A percentile compares a stretch with the other conserved stretches of the same genome.
Conservation (phyloP, 495 filamentous ascomycete genomes). For the Diplogelasinospora grovesii region DNA sequence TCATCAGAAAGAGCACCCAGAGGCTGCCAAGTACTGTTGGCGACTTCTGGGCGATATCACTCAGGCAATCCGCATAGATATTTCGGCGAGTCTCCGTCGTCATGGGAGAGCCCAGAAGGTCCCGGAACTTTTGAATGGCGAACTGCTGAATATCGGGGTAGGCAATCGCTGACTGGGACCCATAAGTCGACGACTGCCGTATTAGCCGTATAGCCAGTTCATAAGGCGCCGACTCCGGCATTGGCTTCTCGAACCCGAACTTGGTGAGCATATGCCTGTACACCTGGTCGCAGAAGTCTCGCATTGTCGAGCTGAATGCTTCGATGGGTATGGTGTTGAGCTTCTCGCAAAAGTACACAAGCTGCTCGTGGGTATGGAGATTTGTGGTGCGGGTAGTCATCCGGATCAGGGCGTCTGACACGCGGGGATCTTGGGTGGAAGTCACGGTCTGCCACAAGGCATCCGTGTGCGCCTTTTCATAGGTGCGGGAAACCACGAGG, state of each 20-base stretch:
- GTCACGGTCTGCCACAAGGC: slow-evolving; percentile 78
- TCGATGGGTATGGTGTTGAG: slow-evolving; percentile 62
- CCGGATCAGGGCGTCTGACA: slow-evolving; percentile 67
- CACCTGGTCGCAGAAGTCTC: slow-evolving; percentile 43
- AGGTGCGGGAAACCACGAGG: slow-evolving; percentile 72
- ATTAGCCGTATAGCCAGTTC: slow-evolving; percentile 60
- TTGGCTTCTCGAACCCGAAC: slow-evolving; percentile 5
- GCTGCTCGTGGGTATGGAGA: slow-evolving; percentile 47
- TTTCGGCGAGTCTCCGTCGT: slow-evolving; percentile 30
- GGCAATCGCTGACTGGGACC: slow-evolving; percentile 32
- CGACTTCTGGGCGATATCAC: slow-evolving; percentile 40
- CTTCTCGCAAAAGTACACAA: slow-evolving; percentile 72
- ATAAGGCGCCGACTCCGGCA: slow-evolving; percentile 33
- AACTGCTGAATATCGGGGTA: slow-evolving; percentile 50
- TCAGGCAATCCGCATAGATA: slow-evolving; percentile 37
- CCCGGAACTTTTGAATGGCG: slow-evolving; percentile 47
- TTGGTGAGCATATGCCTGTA: slow-evolving; percentile 24
- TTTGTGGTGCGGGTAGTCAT: slow-evolving; percentile 66
- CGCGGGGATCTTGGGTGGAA: slow-evolving; percentile 75
- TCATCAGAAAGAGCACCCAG: slow-evolving; percentile 56
- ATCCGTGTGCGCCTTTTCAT: slow-evolving; percentile 66
- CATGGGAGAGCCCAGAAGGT: slow-evolving; percentile 36
- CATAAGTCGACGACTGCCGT: slow-evolving; percentile 51
- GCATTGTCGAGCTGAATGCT: slow-evolving; percentile 45
- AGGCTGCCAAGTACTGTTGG: slow-evolving; percentile 56